Evolutionary conservation across 2,329 filamentous ascomycete species (phyloP), one percentile per base, ranked within the genome.

Genomic region (Metarhizium brunneum): DNA sequence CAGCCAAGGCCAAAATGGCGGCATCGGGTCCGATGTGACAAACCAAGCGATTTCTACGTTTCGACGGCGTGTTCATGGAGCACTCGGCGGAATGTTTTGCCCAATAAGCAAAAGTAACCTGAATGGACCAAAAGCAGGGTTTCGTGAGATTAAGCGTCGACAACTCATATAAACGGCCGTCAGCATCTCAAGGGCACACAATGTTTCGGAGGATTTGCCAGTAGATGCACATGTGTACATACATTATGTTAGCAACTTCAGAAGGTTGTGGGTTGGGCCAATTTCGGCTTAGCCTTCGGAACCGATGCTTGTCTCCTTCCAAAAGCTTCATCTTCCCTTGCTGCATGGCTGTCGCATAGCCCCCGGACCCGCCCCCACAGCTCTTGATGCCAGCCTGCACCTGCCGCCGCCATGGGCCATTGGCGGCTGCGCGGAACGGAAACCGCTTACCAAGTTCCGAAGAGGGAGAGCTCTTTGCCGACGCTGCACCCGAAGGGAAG

Each of bases 401-500:
- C 14, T 40, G 14, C 38, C 40, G 38, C 25, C 25, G 25, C 25
- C 25, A 25, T 25, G 25, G 25, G 25, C 25, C 25, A 25, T 25
- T 25, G 25, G 25, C 25, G 25, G 25, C 25, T 25, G 25, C 25
- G 25, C 54, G 54, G 43, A 56, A 54, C 32, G 38, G 14, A 57
- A 40, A 13, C 38, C 38, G 38, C 38, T 35, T 35, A 7, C 52
- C 55, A 45, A 45, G 16, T 51, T 47, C 55, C 55, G 55, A 50
- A 47, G 55, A 11, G 55, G 47, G 49, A 40, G 52, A 48, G 51
- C 16, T 47, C 29, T 48, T 51, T 54, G 32, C 55, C 55, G 50
- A 53, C 43, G 50, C 51, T 50, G 50, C 47, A 53, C 29, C 51
- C 47, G 50, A 56, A 32, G 18, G 43, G 43, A 47, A 48, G 8